Base-by-base conservation (phyloP, 495 filamentous ascomycete genomes). In the Ramalina intermedia region DNA sequence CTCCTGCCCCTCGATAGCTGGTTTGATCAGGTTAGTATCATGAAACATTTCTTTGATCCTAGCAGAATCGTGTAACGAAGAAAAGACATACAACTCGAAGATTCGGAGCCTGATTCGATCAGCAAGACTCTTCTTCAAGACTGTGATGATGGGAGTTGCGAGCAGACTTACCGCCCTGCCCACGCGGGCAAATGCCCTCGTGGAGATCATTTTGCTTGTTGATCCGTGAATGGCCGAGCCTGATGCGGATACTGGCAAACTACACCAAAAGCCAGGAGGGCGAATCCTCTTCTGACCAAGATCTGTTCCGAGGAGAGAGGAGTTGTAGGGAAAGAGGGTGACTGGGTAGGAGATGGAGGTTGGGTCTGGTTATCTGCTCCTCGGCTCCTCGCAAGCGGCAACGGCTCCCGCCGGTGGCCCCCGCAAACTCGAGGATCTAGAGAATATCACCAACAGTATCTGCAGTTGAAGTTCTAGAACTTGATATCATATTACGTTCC, bases 91-190 rank as follows among this genome's bases (percentile, higher is more conserved):
- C 75, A 60, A 70, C 61, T 62, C 73, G 70, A 63, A 57, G 66
- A 68, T 64, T 72, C 66, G 56, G 71, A 57, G 62, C 68, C 72
- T 63, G 40, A 18, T 11, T 18, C 27, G 23, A 38, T 4, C 12
- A 33, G 11, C 46, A 43, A 44, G 21, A 56, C 45, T 46, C 46
- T 53, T 18, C 20, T 43, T 7, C 11, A 2, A 20, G 29, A 35
- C 16, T 14, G n/a, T 37, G 35, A 43, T 23, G 43, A 36, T 33
- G 41, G 48, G 54, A 53, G 43, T 33, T 23, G 41, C 20, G 50
- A 47, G 51, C 38, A 48, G 51, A 66, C 73, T 58, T 71, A 76
- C 73, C 69, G 74, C 70, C 67, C 66, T 72, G 69, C 70, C 71
- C 59, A 70, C 58, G 65, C 72, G 72, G 68, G 69, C 68, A 58